phyloP scores from a whole-genome alignment of 2,329 filamentous ascomycete species.

The Aspergillus pseudoviridinutans region DNA sequence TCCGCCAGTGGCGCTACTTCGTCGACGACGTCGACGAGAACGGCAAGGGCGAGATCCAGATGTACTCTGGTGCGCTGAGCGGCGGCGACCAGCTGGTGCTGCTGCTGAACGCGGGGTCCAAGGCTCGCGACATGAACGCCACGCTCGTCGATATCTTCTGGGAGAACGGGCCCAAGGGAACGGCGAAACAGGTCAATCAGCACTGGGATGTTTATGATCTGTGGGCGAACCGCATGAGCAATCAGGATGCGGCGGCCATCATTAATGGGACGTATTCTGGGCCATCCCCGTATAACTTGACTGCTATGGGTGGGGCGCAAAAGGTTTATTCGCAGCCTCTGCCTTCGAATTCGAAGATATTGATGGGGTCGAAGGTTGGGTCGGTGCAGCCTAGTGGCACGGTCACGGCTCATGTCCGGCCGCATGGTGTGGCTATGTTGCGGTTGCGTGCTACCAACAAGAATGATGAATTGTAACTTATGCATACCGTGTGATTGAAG shows the following conservation, averaged over 20 bases:
- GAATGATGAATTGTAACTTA: slow-evolving; percentile 43
- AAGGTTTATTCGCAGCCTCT: slow-evolving; percentile 38
- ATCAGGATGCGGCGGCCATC: slow-evolving; percentile 42
- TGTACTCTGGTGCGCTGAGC: slow-evolving; percentile 48
- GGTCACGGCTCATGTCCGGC: slow-evolving; percentile 42
- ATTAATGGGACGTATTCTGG: slow-evolving; percentile 36
- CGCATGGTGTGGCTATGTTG: slow-evolving; percentile 51
- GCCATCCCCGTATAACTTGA: slow-evolving; percentile 42
- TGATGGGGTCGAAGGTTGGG: slow-evolving; percentile 47
- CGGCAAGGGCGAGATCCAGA: slow-evolving; percentile 45
- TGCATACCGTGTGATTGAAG: not conserved
- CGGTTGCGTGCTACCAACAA: slow-evolving; percentile 42
- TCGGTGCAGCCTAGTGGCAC: slow-evolving; percentile 43
- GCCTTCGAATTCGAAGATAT: slow-evolving; percentile 29
- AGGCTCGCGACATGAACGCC: slow-evolving; percentile 45
- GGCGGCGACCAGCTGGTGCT: slow-evolving; percentile 48
- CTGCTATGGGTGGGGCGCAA: slow-evolving; percentile 35
- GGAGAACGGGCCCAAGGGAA: slow-evolving; percentile 29
- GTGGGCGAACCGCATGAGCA: slow-evolving; percentile 41
- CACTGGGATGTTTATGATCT: not conserved
- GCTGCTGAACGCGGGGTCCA: slow-evolving; percentile 49
- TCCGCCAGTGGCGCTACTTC: slow-evolving; percentile 44
- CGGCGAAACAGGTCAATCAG: not conserved
- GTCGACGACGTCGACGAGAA: slow-evolving; percentile 40
- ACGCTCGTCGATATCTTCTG: slow-evolving; percentile 52